Evolutionary conservation across 2,329 filamentous ascomycete species (phyloP).

Genomic region (Aspergillus piperis): DNA sequence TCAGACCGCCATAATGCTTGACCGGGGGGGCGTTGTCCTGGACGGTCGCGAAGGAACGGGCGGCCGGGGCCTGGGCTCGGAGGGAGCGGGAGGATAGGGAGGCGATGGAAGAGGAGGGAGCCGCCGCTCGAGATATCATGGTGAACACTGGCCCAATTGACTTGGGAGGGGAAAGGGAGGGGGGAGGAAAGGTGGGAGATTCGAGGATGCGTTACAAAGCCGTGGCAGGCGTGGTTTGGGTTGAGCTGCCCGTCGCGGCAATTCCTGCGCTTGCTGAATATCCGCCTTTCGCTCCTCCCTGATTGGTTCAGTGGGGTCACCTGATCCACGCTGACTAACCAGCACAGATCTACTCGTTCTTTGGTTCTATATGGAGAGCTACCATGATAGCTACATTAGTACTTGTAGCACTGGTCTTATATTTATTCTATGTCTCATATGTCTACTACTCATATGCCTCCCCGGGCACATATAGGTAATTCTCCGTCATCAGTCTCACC

Average conservation of each 20-base stretch:
- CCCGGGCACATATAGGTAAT: slow-evolving; percentile 42
- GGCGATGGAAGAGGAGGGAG: slow-evolving; percentile 45
- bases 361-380: no score
- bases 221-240: slow-evolving; percentile 6
- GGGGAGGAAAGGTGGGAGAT: slow-evolving; percentile 22
- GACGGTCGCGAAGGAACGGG: slow-evolving; percentile 76
- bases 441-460: slow-evolving; percentile 10
- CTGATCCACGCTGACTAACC: slow-evolving; percentile 25
- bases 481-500: slow-evolving; percentile 31
- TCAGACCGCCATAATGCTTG: slow-evolving; percentile 78
- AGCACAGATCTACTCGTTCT: no score
- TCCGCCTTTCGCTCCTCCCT: slow-evolving; percentile 38
- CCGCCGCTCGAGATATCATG: slow-evolving; percentile 50
- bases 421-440: neutral
- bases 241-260: slow-evolving; percentile 12
- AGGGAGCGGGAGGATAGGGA: slow-evolving; percentile 44
- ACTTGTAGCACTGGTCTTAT: neutral
- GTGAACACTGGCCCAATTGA: slow-evolving; percentile 41
- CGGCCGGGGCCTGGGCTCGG: slow-evolving; percentile 41
- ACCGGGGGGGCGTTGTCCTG: slow-evolving; percentile 65
- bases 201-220: slow-evolving; percentile 15
- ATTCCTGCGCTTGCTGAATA: slow-evolving; percentile 44
- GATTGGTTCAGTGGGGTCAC: slow-evolving; percentile 38
- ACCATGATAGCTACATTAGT: no score
- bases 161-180: slow-evolving; percentile 28